phyloP scores from a whole-genome alignment of 352 stramenopile species.

The Halophytophthora batemanensis region DNA sequence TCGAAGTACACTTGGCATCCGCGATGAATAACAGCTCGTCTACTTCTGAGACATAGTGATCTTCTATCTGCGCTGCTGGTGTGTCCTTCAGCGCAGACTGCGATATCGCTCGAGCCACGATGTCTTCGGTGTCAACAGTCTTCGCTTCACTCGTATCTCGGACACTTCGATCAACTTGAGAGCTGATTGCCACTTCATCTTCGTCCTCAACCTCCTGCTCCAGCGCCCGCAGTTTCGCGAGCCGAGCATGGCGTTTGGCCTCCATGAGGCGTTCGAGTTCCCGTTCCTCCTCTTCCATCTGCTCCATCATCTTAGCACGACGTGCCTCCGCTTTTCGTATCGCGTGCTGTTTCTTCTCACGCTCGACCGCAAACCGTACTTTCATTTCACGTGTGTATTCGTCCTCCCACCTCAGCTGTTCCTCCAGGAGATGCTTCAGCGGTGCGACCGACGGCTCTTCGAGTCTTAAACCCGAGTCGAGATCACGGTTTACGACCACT shows the following conservation, averaged over 20 bases:
- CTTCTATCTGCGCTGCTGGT: neutral
- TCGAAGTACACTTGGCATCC: neutral
- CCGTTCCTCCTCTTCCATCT: constrained; percentile 72
- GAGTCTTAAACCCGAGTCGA: neutral
- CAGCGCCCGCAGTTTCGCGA: constrained; percentile 50
- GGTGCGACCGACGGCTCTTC: constrained; percentile 6
- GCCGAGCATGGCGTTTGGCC: constrained; percentile 50
- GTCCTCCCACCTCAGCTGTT: constrained; percentile 64
- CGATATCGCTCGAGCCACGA: neutral
- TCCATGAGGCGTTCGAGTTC: constrained; percentile 70
- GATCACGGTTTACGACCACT: neutral
- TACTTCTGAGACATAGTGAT: neutral
- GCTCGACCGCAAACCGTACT: constrained; percentile 35
- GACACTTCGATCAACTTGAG: too few relatives aligned
- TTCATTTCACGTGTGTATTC: constrained; percentile 55
- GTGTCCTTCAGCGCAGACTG: neutral
- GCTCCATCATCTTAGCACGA: constrained; percentile 49
- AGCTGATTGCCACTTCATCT: neutral
- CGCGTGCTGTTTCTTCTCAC: constrained; percentile 45
- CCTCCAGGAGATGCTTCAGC: constrained; percentile 45
- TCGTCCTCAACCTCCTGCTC: constrained; percentile 29
- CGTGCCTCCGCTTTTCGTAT: constrained; percentile 51
- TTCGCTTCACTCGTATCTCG: too few relatives aligned
- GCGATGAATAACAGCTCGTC: neutral
- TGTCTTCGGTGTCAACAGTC: neutral